These are phyloP conservation scores for Trypanosoma lewisi DNA, from an alignment of 208 protist species.

Conservation along the genomic window DNA sequence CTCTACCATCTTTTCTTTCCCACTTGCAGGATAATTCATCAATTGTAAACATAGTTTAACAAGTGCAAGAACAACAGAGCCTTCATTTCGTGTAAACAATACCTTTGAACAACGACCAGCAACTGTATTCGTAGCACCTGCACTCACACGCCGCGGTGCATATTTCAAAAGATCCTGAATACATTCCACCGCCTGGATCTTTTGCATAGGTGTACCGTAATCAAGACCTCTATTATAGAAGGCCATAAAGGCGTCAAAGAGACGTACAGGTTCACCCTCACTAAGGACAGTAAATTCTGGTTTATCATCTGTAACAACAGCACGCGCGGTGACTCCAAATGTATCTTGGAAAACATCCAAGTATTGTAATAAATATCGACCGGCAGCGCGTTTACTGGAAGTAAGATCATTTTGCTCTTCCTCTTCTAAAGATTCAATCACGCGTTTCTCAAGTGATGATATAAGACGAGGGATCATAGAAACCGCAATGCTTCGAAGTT, in stretches of 20 bases:
- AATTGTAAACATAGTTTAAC: conserved; percentile 83
- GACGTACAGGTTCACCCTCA: conserved; percentile 59
- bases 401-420: conserved; percentile 80
- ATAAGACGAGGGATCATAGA: conserved; percentile 63
- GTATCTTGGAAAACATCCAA: conserved; percentile 68
- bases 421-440: conserved; percentile 58
- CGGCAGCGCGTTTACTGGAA: conserved; percentile 69
- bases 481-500: conserved; percentile 46
- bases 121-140: conserved; percentile 69
- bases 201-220: conserved; percentile 83
- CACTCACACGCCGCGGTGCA: conserved; percentile 69
- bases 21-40: conserved; percentile 73
- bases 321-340: conserved; percentile 60
- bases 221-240: conserved; percentile 89
- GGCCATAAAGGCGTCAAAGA: conserved; percentile 83
- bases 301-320: conserved; percentile 44
- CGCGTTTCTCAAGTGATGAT: conserved; percentile 57
- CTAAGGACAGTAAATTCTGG: conserved; percentile 71
- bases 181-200: conserved; percentile 86
- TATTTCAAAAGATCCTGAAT: conserved; percentile 85
- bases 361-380: conserved; percentile 84
- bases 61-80: conserved; percentile 77
- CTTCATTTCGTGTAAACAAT: conserved; percentile 89
- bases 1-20: conserved; percentile 91
- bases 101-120: conserved; percentile 89